Evolutionary conservation across 108 stramenopile genomes (phyloP).

Genomic region (Nannochloropsis granulata): DNA sequence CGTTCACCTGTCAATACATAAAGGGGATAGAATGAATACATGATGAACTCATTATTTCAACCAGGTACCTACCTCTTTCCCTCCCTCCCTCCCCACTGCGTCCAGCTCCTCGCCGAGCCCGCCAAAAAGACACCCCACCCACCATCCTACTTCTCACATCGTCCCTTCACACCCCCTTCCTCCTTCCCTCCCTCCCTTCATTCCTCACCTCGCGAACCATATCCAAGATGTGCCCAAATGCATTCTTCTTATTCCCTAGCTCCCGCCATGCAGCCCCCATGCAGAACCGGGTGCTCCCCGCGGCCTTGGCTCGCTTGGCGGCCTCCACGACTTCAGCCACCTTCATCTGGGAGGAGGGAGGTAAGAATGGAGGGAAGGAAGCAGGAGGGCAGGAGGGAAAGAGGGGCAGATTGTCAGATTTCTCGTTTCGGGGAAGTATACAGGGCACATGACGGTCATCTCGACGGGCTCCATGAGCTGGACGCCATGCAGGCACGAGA

Average conservation of each 20-base stretch:
- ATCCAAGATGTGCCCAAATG: conserved; percentile 83
- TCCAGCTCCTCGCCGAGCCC: too few relatives aligned
- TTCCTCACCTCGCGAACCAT: conserved; percentile 79
- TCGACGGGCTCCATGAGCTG: neutral
- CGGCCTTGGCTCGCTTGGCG: conserved; percentile 78
- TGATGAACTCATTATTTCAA: too few relatives aligned
- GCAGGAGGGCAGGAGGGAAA: too few relatives aligned
- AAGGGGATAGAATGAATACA: too few relatives aligned
- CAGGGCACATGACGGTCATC: too few relatives aligned
- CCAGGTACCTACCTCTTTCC: too few relatives aligned
- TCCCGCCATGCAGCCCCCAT: conserved; percentile 98
- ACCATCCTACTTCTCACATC: neutral
- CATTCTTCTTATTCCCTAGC: conserved; percentile 92
- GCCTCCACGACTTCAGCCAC: conserved; percentile 89
- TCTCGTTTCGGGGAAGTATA: too few relatives aligned
- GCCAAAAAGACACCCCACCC: neutral
- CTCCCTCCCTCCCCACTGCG: too few relatives aligned
- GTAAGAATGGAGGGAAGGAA: neutral
- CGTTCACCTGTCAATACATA: neutral
- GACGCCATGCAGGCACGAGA: neutral
- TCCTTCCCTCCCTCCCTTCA: neutral
- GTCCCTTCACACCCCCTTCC: neutral
- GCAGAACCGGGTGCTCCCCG: conserved; percentile 91
- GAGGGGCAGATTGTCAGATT: too few relatives aligned
- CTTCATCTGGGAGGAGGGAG: neutral